Conservation (phyloP, 139 green algal species). For the Chlorokybus atmophyticus region DNA sequence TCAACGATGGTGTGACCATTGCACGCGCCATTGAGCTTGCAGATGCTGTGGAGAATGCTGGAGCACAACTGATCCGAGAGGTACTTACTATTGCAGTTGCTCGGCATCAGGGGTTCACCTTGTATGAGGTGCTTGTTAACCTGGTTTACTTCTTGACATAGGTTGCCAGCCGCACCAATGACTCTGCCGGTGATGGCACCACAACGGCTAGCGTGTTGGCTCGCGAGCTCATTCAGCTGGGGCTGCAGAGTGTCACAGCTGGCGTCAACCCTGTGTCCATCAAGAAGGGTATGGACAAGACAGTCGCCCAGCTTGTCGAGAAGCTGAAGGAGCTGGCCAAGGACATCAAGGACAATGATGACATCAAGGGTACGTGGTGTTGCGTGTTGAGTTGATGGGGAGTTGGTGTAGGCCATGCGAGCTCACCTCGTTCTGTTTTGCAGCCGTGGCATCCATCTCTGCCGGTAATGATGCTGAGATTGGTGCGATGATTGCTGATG, state of each 20-base stretch:
- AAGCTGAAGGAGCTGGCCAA: slow-evolving; percentile 70
- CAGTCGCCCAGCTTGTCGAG: slow-evolving; percentile 58
- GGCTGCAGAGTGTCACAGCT: slow-evolving; percentile 54
- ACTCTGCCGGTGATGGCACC: slow-evolving; percentile 88
- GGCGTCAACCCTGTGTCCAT: slow-evolving; percentile 88
- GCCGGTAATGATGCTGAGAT: slow-evolving; percentile 69
- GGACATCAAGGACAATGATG: slow-evolving; percentile 66
- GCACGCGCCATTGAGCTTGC: slow-evolving; percentile 86
- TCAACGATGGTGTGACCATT: slow-evolving; percentile 97
- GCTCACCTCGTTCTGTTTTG: no score
- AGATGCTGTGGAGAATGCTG: slow-evolving; percentile 88
- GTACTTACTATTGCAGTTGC: slow-evolving; percentile 24
- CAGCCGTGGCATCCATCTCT: slow-evolving; percentile 58
- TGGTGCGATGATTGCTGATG: slow-evolving; percentile 71
- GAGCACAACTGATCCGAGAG: slow-evolving; percentile 95
- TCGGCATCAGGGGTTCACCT: no score
- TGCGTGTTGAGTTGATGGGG: no score
- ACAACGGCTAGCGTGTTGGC: slow-evolving; percentile 91
- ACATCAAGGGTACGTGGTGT: slow-evolving; percentile 62
- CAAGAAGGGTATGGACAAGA: slow-evolving; percentile 97
- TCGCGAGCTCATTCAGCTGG: slow-evolving; percentile 83
- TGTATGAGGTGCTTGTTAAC: no score
- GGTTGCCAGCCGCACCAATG: slow-evolving; percentile 87
- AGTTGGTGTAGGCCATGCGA: slow-evolving; percentile 8
- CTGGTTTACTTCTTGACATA: slow-evolving; percentile 4